Conservation (phyloP, 176 grass and related monocot genomes). For the Musa schizocarpa region DNA sequence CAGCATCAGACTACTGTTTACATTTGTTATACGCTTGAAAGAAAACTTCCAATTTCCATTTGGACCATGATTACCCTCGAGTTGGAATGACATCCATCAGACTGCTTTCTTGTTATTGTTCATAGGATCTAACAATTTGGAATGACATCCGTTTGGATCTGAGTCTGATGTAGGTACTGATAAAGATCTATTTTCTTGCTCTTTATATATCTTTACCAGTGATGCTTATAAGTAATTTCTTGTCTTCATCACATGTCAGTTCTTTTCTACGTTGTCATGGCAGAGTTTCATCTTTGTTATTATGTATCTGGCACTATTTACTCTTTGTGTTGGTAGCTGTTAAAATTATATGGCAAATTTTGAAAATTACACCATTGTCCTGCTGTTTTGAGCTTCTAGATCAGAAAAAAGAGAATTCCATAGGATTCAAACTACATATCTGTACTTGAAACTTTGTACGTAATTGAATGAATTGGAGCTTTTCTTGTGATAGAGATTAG, state of each 20-base stretch:
- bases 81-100: neutral
- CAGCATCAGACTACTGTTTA: neutral
- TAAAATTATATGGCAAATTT: neutral
- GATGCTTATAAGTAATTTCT: no score
- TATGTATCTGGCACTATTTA: no score
- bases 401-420: neutral
- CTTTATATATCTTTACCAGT: no score
- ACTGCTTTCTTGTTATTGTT: neutral
- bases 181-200: no score
- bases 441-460: neutral
- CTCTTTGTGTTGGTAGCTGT: neutral
- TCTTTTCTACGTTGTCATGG: no score
- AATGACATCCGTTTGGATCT: no score
- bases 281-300: no score
- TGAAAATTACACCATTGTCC: neutral
- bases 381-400: neutral
- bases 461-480: neutral
- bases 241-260: no score
- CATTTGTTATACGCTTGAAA: neutral
- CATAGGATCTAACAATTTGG: neutral
- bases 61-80: neutral
- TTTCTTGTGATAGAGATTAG: neutral
- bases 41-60: neutral
- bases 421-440: neutral
- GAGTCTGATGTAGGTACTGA: no score